Conservation (phyloP, 164 flowering plant species). For the Malania oleifera region DNA sequence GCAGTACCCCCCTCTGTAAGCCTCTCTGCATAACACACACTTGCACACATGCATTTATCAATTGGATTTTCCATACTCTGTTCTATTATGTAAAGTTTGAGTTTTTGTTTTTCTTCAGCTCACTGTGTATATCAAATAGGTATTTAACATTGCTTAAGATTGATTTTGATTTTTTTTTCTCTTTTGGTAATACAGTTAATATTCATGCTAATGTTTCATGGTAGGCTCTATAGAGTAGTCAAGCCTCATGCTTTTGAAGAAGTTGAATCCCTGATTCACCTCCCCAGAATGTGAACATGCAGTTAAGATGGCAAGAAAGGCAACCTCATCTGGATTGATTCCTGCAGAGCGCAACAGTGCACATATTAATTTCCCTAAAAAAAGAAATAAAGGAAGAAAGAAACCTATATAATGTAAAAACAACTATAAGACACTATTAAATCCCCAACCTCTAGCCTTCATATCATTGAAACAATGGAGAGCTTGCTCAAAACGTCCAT, state of each 20-base stretch:
- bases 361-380: constrained; percentile 4
- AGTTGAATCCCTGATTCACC: constrained; percentile 35
- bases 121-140: too few species aligned
- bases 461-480: constrained; percentile 38
- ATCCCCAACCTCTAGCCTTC: constrained; percentile 35
- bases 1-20: too few species aligned
- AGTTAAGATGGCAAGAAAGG: constrained; percentile 40
- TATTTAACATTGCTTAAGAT: too few species aligned
- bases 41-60: too few species aligned
- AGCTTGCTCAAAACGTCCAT: constrained; percentile 40
- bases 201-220: constrained; percentile 56
- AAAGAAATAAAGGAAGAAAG: background rate
- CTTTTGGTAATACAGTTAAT: too few species aligned
- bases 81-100: too few species aligned
- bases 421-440: background rate
- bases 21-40: too few species aligned
- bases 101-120: too few species aligned
- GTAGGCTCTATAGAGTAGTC: constrained; percentile 44
- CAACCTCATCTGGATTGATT: constrained; percentile 39
- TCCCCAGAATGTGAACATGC: constrained; percentile 53
- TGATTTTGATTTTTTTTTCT: too few species aligned
- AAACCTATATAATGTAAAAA: background rate
- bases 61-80: too few species aligned
- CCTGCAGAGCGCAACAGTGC: constrained; percentile 30
- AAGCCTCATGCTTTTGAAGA: constrained; percentile 37